A percentile compares a stretch with the other conserved stretches of the same genome.
Conservation (phyloP, 169 alveolate species). For the Plasmodium adleri region DNA sequence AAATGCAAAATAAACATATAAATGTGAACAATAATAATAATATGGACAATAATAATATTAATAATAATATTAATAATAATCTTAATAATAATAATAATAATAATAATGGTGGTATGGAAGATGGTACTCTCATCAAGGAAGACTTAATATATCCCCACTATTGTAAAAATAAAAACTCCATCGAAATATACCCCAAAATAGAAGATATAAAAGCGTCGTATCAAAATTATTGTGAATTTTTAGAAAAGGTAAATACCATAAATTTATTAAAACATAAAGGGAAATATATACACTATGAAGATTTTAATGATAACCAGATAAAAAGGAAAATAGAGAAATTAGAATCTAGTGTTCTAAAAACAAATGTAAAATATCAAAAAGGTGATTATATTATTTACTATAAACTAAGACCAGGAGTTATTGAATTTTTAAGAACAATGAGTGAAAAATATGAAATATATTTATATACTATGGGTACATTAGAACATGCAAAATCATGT, state of each 20-base stretch:
- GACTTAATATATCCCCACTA: constrained; percentile 22
- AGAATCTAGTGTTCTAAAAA: constrained; percentile 76
- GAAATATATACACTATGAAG: constrained; percentile 78
- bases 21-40: neutral
- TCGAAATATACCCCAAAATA: constrained; percentile 27
- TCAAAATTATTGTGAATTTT: constrained; percentile 72
- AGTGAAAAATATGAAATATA: constrained; percentile 82
- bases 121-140: neutral
- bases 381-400: constrained; percentile 79
- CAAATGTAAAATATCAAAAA: constrained; percentile 77
- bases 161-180: constrained; percentile 8
- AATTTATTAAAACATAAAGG: constrained; percentile 73
- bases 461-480: constrained; percentile 89
- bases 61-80: neutral
- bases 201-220: constrained; percentile 76
- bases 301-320: constrained; percentile 30
- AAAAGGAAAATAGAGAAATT: constrained; percentile 63
- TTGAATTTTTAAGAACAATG: constrained; percentile 80
- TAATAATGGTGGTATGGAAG: neutral
- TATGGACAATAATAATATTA: neutral
- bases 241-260: constrained; percentile 41
- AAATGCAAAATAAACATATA: neutral
- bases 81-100: neutral
- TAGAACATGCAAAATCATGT: constrained; percentile 87
- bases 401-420: constrained; percentile 90